Percentiles rank a stretch among this genome's conserved stretches.
phyloP scores from a whole-genome alignment of 352 stramenopile genomes.

The Pythium graminicola region DNA sequence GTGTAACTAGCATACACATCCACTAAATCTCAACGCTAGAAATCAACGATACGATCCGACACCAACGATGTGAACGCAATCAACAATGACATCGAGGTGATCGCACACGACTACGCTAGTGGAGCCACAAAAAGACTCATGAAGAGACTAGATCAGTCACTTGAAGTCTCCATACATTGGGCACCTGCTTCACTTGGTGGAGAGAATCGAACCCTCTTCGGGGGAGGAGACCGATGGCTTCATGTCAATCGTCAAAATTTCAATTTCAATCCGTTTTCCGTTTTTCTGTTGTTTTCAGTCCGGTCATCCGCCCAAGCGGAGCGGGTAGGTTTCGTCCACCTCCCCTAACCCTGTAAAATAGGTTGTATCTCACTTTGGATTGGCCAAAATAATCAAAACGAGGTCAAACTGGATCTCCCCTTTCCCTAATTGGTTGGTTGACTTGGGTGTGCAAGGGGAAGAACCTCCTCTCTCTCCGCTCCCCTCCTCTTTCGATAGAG shows the following conservation, averaged over 20 bases:
- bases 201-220: neutral
- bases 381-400: constrained; percentile 4
- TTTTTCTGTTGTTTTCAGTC: neutral
- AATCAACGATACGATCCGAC: no score
- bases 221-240: no score
- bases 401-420: constrained; percentile 14
- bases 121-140: no score
- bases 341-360: neutral
- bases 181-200: neutral
- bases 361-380: neutral
- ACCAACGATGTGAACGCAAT: no score
- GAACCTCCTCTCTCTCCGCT: neutral
- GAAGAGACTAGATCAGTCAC: no score
- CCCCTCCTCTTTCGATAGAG: neutral
- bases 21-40: no score
- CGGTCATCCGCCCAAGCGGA: constrained; percentile 2
- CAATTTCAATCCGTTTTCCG: neutral
- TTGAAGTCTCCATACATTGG: neutral
- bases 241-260: neutral
- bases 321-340: constrained; percentile 17
- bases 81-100: no score
- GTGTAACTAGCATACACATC: no score
- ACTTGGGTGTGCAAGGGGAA: neutral
- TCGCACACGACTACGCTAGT: no score
- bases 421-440: constrained; percentile 14